Evolutionary conservation across 225 moss, liverwort and hornwort species (phyloP).

Genomic region (Neckera pumila): DNA sequence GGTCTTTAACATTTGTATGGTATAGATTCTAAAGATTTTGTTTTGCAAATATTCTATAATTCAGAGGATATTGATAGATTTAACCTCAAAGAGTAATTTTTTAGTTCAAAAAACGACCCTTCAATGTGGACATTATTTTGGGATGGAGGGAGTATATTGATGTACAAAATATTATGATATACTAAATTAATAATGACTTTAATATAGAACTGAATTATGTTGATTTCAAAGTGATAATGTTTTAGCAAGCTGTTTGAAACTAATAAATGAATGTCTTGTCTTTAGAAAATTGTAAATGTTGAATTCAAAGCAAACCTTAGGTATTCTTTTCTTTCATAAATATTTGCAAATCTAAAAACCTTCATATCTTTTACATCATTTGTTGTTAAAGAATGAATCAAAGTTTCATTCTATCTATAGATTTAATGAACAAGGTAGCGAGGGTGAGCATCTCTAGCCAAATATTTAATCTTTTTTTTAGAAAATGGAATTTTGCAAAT

Average conservation of each 20-base stretch:
- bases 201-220: not conserved
- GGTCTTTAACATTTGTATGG: not conserved
- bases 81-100: not conserved
- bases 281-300: not conserved
- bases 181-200: not conserved
- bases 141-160: fast-evolving
- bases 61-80: not conserved
- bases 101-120: not conserved
- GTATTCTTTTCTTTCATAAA: not conserved
- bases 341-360: not conserved
- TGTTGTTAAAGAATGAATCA: not conserved
- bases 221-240: not conserved
- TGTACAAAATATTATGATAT: not conserved
- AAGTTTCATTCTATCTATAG: not conserved
- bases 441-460: fast-evolving
- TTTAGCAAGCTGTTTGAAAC: not conserved
- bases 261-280: not conserved
- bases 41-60: not conserved
- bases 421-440: not conserved
- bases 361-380: not conserved
- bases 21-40: not conserved
- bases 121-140: not conserved
- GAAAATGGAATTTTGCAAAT: not conserved
- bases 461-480: not conserved
- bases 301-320: not conserved